phyloP scores from a whole-genome alignment of 345 rosid species.

The Pseudoturritis turrita region DNA sequence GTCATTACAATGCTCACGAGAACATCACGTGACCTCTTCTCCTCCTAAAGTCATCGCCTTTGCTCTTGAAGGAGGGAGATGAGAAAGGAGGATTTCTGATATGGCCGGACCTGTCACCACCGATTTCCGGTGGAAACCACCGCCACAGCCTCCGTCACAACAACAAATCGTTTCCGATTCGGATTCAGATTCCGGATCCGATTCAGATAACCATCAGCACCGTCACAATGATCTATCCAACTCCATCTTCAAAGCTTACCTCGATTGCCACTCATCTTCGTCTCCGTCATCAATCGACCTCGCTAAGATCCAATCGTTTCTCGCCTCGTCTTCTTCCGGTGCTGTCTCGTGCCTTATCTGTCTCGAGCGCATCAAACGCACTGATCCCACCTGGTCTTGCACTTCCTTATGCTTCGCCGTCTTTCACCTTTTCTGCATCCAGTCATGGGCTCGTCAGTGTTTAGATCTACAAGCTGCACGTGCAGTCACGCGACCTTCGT shows the following conservation, averaged over 20 bases:
- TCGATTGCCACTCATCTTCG: slow-evolving; percentile 52
- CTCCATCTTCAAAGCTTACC: slow-evolving; percentile 77
- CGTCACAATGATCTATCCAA: slow-evolving; percentile 55
- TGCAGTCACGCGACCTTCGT: slow-evolving; percentile 53
- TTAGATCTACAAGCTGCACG: slow-evolving; percentile 66
- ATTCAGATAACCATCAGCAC: slow-evolving; percentile 24
- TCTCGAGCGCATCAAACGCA: slow-evolving; percentile 71
- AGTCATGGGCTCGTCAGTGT: slow-evolving; percentile 88
- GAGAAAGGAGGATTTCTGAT: not conserved
- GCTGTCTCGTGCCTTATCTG: slow-evolving; percentile 84
- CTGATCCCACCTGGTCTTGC: slow-evolving; percentile 93
- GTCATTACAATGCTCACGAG: slow-evolving; percentile 13
- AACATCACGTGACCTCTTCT: not conserved
- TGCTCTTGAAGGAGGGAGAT: not conserved
- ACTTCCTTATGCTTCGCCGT: slow-evolving; percentile 67
- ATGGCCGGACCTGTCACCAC: slow-evolving; percentile 39
- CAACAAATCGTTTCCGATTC: slow-evolving; percentile 32
- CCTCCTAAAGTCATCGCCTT: not conserved
- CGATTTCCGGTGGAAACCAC: slow-evolving; percentile 24
- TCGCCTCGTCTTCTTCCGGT: slow-evolving; percentile 82
- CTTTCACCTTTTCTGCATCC: slow-evolving; percentile 85
- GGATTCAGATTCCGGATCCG: slow-evolving; percentile 56
- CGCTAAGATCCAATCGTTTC: slow-evolving; percentile 80
- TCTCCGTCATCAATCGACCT: slow-evolving; percentile 53
- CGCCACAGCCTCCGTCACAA: slow-evolving; percentile 17